Evolutionary conservation across 257 asterid genomes (phyloP).

Genomic region (Petunia secreta): DNA sequence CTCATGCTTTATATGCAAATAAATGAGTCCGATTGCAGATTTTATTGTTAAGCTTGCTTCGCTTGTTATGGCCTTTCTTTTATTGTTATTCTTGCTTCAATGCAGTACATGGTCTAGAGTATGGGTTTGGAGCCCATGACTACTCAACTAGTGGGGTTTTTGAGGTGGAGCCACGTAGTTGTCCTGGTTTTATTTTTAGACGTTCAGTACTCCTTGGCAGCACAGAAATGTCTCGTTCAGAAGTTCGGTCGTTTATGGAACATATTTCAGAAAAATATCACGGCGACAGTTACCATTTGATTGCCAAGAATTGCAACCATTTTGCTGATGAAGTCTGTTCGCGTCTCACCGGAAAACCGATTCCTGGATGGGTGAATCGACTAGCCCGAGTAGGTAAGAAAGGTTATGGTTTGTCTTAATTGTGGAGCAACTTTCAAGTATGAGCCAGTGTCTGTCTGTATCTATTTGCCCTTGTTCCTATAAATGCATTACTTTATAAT

Average conservation of each 20-base stretch:
- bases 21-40: background rate
- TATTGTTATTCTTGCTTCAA: conserved; percentile 23
- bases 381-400: conserved; percentile 81
- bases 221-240: conserved; percentile 74
- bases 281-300: conserved; percentile 86
- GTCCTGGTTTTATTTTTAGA: conserved; percentile 90
- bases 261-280: conserved; percentile 70
- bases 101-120: conserved; percentile 83
- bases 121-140: conserved; percentile 94
- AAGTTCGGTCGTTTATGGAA: conserved; percentile 79
- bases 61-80: conserved; percentile 11
- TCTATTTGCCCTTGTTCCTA: conserved; percentile 16
- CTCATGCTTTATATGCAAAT: conserved; percentile 2
- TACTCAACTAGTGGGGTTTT: conserved; percentile 86
- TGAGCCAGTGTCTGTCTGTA: background rate
- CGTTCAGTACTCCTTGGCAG: conserved; percentile 79
- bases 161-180: conserved; percentile 88
- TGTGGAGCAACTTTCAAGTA: conserved; percentile 16
- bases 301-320: conserved; percentile 93
- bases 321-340: conserved; percentile 78
- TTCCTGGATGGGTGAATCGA: conserved; percentile 96
- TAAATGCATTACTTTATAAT: conserved; percentile 6
- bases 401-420: background rate
- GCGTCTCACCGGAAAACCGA: conserved; percentile 75
- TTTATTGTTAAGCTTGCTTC: background rate